phyloP scores from a whole-genome alignment of 345 rosid species.

The Syzygium jambos region DNA sequence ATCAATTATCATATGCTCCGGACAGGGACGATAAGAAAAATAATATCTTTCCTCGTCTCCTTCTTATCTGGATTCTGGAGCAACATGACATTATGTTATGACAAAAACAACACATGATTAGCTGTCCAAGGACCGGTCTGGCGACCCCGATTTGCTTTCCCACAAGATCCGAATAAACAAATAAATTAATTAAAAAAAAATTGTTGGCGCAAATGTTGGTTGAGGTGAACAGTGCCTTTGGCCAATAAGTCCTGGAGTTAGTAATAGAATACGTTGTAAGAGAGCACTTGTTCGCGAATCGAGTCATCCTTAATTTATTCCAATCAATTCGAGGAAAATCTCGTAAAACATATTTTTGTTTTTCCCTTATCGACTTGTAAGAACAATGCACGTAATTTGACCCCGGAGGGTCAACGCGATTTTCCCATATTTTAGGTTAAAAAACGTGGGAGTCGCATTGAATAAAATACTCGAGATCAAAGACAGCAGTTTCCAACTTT shows the following conservation, averaged over 20 bases:
- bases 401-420: not conserved
- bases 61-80: not conserved
- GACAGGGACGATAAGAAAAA: not conserved
- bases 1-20: not conserved
- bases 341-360: not conserved
- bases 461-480: not conserved
- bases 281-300: not conserved
- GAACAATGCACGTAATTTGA: not conserved
- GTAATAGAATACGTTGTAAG: not conserved
- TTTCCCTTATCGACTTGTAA: not conserved
- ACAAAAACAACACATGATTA: not conserved
- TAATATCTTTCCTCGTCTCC: not conserved
- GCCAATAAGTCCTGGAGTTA: not conserved
- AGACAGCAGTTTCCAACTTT: not conserved
- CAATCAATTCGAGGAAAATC: not conserved
- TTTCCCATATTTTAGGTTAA: accelerated
- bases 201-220: not conserved
- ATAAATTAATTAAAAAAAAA: not conserved
- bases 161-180: not conserved
- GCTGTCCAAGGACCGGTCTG: not conserved
- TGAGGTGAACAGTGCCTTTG: not conserved
- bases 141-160: not conserved
- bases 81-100: not conserved
- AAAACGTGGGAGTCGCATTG: not conserved
- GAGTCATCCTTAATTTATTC: not conserved